phyloP scores from a whole-genome alignment of 2,329 filamentous ascomycete genomes.

The Claviceps spartinae region DNA sequence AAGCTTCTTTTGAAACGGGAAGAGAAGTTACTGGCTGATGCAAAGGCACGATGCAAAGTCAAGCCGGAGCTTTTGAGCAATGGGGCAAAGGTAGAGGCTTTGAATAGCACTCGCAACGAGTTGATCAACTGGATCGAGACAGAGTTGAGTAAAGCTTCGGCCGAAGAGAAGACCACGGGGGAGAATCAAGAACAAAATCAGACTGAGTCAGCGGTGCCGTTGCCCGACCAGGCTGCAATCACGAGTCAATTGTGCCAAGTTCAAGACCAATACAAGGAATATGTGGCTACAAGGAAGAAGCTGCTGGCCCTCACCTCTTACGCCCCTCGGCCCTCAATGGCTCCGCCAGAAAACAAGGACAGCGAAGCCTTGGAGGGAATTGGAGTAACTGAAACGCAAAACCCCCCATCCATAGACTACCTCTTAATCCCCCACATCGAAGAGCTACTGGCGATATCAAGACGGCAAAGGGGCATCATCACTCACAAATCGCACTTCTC shows the following conservation, averaged over 20 bases:
- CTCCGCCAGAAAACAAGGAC: neutral
- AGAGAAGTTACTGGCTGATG: slow-evolving; percentile 38
- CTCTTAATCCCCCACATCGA: slow-evolving; percentile 45
- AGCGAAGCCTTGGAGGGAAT: slow-evolving; percentile 3
- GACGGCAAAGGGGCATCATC: slow-evolving; percentile 42
- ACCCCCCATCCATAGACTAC: slow-evolving; percentile 19
- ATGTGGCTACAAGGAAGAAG: slow-evolving; percentile 34
- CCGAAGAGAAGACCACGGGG: slow-evolving; percentile 20
- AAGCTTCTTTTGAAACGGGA: slow-evolving; percentile 44
- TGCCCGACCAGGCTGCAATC: slow-evolving; percentile 16
- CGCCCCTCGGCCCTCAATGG: slow-evolving; percentile 15
- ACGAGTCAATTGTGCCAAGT: slow-evolving; percentile 31
- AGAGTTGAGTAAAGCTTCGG: slow-evolving; percentile 41
- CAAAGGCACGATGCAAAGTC: slow-evolving; percentile 25
- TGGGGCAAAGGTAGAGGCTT: slow-evolving; percentile 34
- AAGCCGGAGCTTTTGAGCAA: slow-evolving; percentile 24
- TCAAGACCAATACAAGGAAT: slow-evolving; percentile 39
- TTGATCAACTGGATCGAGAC: slow-evolving; percentile 53
- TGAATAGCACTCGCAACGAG: slow-evolving; percentile 42
- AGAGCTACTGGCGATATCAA: slow-evolving; percentile 36
- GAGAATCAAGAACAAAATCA: slow-evolving; percentile 13
- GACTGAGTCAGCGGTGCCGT: slow-evolving; percentile 9
- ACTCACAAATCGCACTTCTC: slow-evolving; percentile 46
- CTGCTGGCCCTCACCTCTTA: slow-evolving; percentile 30
- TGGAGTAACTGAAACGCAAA: slow-evolving; percentile 6